Percentiles rank a stretch among this genome's conserved stretches.
Conservation (phyloP, 164 flowering plant species). For the Paratinospora sagittata region DNA sequence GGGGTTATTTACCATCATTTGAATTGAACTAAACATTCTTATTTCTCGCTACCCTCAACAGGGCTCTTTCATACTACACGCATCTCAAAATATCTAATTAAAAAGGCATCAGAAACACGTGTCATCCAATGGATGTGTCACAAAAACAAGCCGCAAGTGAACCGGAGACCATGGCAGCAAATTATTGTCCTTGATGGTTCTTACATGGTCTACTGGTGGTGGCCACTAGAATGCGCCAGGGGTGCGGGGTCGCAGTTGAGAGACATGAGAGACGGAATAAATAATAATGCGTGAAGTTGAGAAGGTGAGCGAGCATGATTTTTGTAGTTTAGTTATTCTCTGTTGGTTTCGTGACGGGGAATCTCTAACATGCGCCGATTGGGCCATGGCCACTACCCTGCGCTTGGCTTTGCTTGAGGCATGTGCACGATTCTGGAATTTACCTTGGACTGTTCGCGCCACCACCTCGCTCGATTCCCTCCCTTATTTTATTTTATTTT, state of each 20-base stretch:
- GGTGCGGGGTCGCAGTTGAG: background rate
- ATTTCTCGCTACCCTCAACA: too few species aligned
- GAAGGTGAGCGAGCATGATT: background rate
- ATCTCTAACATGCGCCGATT: conserved; percentile 11
- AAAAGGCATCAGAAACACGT: too few species aligned
- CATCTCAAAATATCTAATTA: too few species aligned
- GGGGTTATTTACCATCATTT: too few species aligned
- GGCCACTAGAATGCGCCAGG: background rate
- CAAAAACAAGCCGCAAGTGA: background rate
- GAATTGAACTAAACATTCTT: too few species aligned
- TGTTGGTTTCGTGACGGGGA: conserved; percentile 3
- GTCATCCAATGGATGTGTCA: too few species aligned
- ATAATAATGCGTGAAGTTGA: background rate
- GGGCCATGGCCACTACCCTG: too few species aligned
- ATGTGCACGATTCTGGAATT: conserved; percentile 2
- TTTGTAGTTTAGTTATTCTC: background rate
- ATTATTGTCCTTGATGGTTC: background rate
- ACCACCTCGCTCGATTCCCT: background rate
- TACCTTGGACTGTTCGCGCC: background rate
- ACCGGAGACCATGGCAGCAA: background rate
- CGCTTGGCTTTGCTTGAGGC: background rate
- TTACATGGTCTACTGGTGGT: background rate
- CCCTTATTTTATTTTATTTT: too few species aligned
- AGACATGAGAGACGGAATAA: too few species aligned
- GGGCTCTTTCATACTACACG: too few species aligned